Percentiles rank a stretch among this genome's conserved stretches.
Conservation (phyloP, 768 basidiomycete genomes). For the Suillus ampliporus region DNA sequence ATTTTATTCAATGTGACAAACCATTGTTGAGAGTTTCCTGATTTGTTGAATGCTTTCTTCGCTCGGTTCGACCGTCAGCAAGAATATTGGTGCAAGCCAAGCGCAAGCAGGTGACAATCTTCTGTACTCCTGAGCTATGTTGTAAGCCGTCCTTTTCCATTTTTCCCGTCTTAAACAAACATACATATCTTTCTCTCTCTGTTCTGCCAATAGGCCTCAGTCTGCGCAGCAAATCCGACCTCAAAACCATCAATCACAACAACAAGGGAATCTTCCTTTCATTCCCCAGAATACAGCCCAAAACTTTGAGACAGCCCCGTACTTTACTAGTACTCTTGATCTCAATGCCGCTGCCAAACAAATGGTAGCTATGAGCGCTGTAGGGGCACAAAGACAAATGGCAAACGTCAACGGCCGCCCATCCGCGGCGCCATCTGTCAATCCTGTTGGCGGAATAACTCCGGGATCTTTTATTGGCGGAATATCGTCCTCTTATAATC, state of each 20-base stretch:
- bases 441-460: conserved; percentile 58
- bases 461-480: conserved; percentile 73
- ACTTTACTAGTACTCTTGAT: conserved; percentile 60
- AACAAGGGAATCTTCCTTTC: conserved; percentile 20
- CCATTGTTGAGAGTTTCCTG: conserved; percentile 4
- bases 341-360: conserved; percentile 75
- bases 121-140: conserved; percentile 31
- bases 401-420: conserved; percentile 59
- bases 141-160: conserved; percentile 31
- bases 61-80: conserved; percentile 10
- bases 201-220: conserved; percentile 35
- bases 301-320: conserved; percentile 42
- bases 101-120: conserved; percentile 9
- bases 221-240: conserved; percentile 46
- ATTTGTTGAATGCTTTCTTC: conserved; percentile 7
- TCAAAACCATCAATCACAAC: conserved; percentile 23
- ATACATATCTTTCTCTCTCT: conserved; percentile 13
- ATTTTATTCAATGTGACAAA: conserved; percentile 1
- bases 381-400: conserved; percentile 52
- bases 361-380: conserved; percentile 77
- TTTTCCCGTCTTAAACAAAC: background rate
- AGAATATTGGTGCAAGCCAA: conserved; percentile 5
- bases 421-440: conserved; percentile 42
- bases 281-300: conserved; percentile 23
- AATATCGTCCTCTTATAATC: conserved; percentile 46